Percentiles rank a stretch among this genome's conserved stretches.
Evolutionary conservation across 495 filamentous ascomycete species (phyloP).

Genomic region (Coniosporium apollinis): DNA sequence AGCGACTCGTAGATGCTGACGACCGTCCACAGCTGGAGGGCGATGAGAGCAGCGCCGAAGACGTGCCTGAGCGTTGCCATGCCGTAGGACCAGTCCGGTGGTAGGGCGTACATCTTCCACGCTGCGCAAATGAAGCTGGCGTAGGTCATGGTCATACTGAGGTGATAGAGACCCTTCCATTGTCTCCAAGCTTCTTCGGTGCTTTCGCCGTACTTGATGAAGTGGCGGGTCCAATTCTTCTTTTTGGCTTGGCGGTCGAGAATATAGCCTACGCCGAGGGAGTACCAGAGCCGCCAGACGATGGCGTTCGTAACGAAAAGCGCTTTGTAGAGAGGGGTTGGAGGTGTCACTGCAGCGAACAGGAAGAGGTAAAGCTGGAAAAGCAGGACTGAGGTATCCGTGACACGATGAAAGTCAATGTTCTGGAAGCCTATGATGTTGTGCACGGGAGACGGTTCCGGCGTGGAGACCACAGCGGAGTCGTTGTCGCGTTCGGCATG

Average conservation of each 20-base stretch:
- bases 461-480: slow-evolving; percentile 18
- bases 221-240: slow-evolving; percentile 91
- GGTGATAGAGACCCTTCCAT: slow-evolving; percentile 92
- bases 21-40: slow-evolving; percentile 84
- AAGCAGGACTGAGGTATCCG: slow-evolving; percentile 63
- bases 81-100: slow-evolving; percentile 70
- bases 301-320: slow-evolving; percentile 70
- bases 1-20: slow-evolving; percentile 90
- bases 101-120: slow-evolving; percentile 89
- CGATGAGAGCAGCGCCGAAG: slow-evolving; percentile 60
- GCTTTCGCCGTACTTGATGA: slow-evolving; percentile 87
- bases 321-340: slow-evolving; percentile 51
- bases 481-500: slow-evolving; percentile 16
- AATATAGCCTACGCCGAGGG: slow-evolving; percentile 70
- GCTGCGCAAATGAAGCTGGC: slow-evolving; percentile 76
- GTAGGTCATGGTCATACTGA: slow-evolving; percentile 80
- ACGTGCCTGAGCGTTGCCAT: slow-evolving; percentile 75
- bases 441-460: slow-evolving; percentile 50
- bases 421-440: slow-evolving; percentile 67
- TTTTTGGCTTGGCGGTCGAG: slow-evolving; percentile 70
- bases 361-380: slow-evolving; percentile 55
- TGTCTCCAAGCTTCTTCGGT: slow-evolving; percentile 87
- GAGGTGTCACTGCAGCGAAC: slow-evolving; percentile 59
- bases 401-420: slow-evolving; percentile 71
- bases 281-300: slow-evolving; percentile 82